Percentiles rank a stretch among this genome's conserved stretches.
Evolutionary conservation across 306 rosid genomes (phyloP).

Genomic region (Cucumis cinereus): DNA sequence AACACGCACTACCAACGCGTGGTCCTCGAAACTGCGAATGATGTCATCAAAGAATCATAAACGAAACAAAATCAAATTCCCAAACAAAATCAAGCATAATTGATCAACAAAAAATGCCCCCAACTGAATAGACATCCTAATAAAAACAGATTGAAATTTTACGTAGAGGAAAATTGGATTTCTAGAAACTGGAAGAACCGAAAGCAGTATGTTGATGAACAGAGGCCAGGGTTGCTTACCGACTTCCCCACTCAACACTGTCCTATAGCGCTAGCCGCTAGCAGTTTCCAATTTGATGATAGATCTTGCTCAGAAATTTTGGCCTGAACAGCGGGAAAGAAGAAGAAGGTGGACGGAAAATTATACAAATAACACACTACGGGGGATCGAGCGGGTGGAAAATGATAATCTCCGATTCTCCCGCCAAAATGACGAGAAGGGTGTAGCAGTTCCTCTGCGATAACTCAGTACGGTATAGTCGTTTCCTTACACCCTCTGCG

Average conservation of each 20-base stretch:
- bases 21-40: conserved; percentile 19
- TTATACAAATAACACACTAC: not conserved
- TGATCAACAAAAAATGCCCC: not conserved
- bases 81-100: not conserved
- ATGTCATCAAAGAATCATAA: conserved; percentile 23
- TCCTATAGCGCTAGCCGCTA: conserved; percentile 9
- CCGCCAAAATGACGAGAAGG: not conserved
- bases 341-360: not conserved
- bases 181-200: not conserved
- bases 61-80: conserved; percentile 1
- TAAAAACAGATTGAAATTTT: not conserved
- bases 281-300: conserved; percentile 35
- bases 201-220: not conserved
- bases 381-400: not conserved
- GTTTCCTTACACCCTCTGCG: too few species aligned
- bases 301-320: conserved; percentile 7
- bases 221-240: conserved; percentile 26
- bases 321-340: not conserved
- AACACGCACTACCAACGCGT: conserved; percentile 18
- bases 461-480: too few species aligned
- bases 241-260: conserved; percentile 20
- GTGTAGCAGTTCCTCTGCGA: too few species aligned
- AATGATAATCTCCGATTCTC: not conserved
- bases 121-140: not conserved
- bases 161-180: not conserved